Base-by-base conservation (phyloP, 1,284 basidiomycete species). In the Rhodotorula sp. region DNA sequence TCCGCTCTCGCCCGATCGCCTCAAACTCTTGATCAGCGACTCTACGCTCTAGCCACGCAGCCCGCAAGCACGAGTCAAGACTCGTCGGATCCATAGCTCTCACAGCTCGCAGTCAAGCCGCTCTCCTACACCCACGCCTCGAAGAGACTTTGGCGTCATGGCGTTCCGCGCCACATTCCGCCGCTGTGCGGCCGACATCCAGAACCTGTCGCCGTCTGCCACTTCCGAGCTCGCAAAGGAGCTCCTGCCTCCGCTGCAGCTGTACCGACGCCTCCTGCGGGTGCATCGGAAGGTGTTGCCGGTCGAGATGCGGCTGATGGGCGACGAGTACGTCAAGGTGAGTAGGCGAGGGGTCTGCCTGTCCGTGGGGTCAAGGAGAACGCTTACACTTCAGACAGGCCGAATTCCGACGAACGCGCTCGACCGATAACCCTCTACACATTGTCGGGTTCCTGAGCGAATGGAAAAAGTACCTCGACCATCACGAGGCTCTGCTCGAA, bases 401-500 rank as follows among this genome's bases (percentile, higher is more conserved):
- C 38, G 93, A 97, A 81, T 97, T 95, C 80, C 87, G 89, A 28
- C 84, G 89, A 62, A 93, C 95, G 73, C 86, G 83, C 75, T 83
- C 85, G n/a, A 87, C 88, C 18, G 88, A 88, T 48, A 95, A 97
- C 81, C 91, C 92, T 3, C 84, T 90, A 8, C 88, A 95, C 80
- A 87, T 95, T 74, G 93, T 97, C 79, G 93, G 92, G 2, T 97
- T 97, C 79, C 84, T 97, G 23, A 89, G 89, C 6, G 91, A 95
- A 78, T 97, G 94, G 94, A 95, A 95, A 81, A 79, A 86, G 70
- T 97, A 97, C 80, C 84, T 97, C 66, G 91, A 95, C 28, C 54
- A 63, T 21, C 69, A 76, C 64, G 69, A 76, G 74, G 79, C 94
- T 26, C 79, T 81, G 67, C 31, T 58, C 4, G 75, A 58, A n/a